A percentile compares a stretch with the other conserved stretches of the same genome.
Evolutionary conservation across 1,139 yeast genomes (phyloP).

Genomic region (Insectozyma bohioensis): DNA sequence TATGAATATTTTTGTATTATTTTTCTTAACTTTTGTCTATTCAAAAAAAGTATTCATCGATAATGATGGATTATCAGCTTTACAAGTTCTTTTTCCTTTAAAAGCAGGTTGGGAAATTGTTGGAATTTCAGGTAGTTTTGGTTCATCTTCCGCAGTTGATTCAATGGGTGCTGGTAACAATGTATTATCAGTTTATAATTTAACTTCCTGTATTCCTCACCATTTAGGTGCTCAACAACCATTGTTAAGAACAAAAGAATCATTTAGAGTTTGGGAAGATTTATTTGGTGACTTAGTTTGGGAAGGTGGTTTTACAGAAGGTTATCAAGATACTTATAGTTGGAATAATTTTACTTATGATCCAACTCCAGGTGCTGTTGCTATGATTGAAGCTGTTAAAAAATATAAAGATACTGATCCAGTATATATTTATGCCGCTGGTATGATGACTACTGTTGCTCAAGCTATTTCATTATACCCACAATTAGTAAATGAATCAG

Average conservation of each 20-base stretch:
- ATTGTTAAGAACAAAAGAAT: conserved; percentile 34
- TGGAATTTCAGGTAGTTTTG: conserved; percentile 38
- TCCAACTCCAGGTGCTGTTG: conserved; percentile 33
- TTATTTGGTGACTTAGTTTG: conserved; percentile 39
- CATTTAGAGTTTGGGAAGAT: conserved; percentile 37
- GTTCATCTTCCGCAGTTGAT: conserved; percentile 36
- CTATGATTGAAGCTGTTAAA: conserved; percentile 37
- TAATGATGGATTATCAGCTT: conserved; percentile 35
- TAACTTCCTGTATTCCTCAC: conserved; percentile 36
- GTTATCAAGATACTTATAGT: conserved; percentile 26
- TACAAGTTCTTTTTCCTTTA: conserved; percentile 34
- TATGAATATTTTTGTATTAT: background rate
- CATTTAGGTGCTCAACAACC: conserved; percentile 39
- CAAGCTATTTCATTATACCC: conserved; percentile 41
- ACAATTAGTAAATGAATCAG: conserved; percentile 34
- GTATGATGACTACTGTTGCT: conserved; percentile 43
- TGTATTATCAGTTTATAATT: conserved; percentile 27
- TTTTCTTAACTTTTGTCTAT: conserved; percentile 2
- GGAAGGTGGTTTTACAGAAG: conserved; percentile 39
- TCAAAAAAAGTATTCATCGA: conserved; percentile 36
- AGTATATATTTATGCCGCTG: conserved; percentile 38
- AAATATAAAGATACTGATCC: conserved; percentile 26
- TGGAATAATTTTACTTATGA: conserved; percentile 31
- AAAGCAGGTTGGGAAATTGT: conserved; percentile 37
- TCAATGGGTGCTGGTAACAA: conserved; percentile 28